Evolutionary conservation across 2,329 filamentous ascomycete species (phyloP).

Genomic region (Aquanectria penicillioides): DNA sequence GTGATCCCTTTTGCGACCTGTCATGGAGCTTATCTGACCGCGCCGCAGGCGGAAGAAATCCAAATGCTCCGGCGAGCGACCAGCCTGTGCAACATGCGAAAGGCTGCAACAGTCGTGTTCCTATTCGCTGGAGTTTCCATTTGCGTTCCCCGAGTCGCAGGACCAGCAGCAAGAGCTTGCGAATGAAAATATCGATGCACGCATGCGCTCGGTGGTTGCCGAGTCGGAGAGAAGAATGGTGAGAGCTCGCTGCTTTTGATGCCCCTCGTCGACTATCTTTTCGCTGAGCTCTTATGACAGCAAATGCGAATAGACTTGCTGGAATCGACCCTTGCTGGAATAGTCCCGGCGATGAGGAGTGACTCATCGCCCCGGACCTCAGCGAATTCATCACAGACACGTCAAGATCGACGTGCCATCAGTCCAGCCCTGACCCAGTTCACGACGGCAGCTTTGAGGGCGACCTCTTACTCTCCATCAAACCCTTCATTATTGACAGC

Average conservation of each 20-base stretch:
- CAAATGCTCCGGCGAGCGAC: slow-evolving; percentile 5
- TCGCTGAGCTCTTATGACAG: background rate
- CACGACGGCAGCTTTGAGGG: background rate
- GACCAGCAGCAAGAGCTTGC: background rate
- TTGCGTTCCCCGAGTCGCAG: background rate
- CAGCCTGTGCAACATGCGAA: slow-evolving; percentile 1
- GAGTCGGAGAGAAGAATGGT: slow-evolving; percentile 7
- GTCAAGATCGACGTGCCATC: background rate
- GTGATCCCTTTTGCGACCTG: background rate
- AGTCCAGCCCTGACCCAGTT: background rate
- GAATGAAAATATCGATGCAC: background rate
- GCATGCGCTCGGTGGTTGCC: background rate
- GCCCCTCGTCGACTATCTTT: background rate
- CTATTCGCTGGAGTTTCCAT: background rate
- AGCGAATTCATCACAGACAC: background rate
- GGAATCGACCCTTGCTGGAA: background rate
- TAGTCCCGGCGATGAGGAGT: background rate
- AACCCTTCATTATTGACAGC: background rate
- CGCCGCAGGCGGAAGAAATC: slow-evolving; percentile 1
- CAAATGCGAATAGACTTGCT: background rate
- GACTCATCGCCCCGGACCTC: background rate
- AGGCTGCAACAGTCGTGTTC: background rate
- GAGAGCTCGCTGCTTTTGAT: background rate
- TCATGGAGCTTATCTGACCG: background rate
- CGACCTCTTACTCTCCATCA: background rate